phyloP scores from a whole-genome alignment of 108 stramenopile genomes.

The Nitzschia sp. region DNA sequence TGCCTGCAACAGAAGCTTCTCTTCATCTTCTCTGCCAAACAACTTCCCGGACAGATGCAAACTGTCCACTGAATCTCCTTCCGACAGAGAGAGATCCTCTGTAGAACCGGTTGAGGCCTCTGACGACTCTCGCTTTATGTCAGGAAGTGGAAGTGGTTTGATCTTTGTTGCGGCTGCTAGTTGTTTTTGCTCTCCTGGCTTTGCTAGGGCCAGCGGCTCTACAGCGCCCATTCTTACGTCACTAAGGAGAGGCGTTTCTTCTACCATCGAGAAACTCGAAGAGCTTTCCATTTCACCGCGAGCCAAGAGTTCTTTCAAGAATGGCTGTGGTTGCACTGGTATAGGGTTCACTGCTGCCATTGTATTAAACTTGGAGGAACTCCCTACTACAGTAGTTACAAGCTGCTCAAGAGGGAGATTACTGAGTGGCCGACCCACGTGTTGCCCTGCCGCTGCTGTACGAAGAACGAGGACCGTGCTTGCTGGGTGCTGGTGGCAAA shows the following conservation, averaged over 20 bases:
- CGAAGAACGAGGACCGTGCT: no score
- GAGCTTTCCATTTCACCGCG: not conserved
- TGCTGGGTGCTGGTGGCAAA: no score
- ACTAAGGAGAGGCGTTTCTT: conserved; percentile 5
- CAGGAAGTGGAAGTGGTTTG: not conserved
- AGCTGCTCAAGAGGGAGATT: no score
- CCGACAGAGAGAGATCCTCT: not conserved
- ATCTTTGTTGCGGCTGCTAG: conserved; percentile 1
- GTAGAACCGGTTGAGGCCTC: conserved; percentile 1
- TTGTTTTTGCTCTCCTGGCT: not conserved
- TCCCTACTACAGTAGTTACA: no score
- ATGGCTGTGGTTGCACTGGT: not conserved
- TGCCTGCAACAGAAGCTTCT: conserved; percentile 3
- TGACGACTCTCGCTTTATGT: not conserved
- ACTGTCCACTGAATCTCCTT: conserved; percentile 5
- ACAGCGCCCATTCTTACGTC: conserved; percentile 8
- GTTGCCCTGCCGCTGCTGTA: no score
- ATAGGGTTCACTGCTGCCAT: not conserved
- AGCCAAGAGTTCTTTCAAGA: conserved; percentile 4
- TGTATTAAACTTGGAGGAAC: not conserved
- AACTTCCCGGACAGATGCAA: conserved; percentile 4
- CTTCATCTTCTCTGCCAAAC: conserved; percentile 23
- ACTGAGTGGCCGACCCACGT: no score
- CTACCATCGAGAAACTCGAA: not conserved
- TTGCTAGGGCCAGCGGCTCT: not conserved